These are phyloP conservation scores for Solanum aculeatissimum DNA, from an alignment of 305 asterid species.

Conservation along the genomic window DNA sequence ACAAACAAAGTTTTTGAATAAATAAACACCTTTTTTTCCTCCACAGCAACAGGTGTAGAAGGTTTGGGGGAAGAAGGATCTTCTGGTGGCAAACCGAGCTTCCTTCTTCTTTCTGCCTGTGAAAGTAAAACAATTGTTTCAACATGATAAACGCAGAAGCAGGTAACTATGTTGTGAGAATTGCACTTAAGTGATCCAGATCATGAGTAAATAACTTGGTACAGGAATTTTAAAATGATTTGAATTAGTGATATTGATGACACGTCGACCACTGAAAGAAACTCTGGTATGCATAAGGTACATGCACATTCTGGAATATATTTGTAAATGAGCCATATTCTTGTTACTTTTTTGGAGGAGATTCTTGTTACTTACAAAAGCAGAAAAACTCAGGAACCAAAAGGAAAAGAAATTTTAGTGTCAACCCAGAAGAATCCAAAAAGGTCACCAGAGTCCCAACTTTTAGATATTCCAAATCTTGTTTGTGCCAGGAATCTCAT, in stretches of 20 bases:
- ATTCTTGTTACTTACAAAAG: neutral
- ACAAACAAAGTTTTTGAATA: neutral
- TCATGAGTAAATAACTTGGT: neutral
- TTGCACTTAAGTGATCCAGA: neutral
- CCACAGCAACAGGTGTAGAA: slow-evolving; percentile 70
- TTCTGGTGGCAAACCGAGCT: slow-evolving; percentile 85
- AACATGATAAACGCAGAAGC: neutral
- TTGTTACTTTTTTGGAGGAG: neutral
- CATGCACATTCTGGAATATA: neutral
- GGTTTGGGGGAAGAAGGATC: slow-evolving; percentile 58
- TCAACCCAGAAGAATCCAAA: neutral
- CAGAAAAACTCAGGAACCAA: neutral
- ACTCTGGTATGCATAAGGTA: neutral
- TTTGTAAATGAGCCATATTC: neutral
- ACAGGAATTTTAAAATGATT: neutral
- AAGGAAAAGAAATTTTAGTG: neutral
- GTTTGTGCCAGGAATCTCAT: neutral
- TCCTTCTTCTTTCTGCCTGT: slow-evolving; percentile 98
- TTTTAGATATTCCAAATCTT: neutral
- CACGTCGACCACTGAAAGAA: neutral
- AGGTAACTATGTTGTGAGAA: neutral
- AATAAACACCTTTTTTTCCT: slow-evolving; percentile 67
- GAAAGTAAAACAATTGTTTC: slow-evolving; percentile 2
- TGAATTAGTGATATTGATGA: neutral
- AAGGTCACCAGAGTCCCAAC: neutral